Percentiles rank a stretch among this genome's conserved stretches.
phyloP scores from a whole-genome alignment of 2,329 filamentous ascomycete genomes.

The Akanthomyces uredinophilus region DNA sequence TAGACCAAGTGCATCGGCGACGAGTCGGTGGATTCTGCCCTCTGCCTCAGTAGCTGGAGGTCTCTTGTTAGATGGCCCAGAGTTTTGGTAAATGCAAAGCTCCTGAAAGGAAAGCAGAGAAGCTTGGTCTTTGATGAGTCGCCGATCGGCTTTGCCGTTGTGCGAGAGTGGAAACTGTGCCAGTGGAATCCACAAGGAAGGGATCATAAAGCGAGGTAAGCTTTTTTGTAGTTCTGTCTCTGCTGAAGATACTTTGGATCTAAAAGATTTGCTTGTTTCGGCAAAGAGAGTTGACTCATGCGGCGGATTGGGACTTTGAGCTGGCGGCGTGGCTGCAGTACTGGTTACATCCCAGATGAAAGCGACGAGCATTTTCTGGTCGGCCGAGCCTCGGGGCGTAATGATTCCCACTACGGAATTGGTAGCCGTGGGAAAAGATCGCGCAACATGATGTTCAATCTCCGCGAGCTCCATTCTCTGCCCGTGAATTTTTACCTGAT shows the following conservation, averaged over 20 bases:
- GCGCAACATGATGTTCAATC: slow-evolving; percentile 24
- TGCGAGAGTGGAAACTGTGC: background rate
- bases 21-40: background rate
- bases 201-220: slow-evolving; percentile 6
- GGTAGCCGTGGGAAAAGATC: background rate
- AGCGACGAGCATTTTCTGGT: slow-evolving; percentile 32
- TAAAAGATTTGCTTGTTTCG: background rate
- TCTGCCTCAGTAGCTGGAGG: background rate
- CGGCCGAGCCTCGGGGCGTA: background rate
- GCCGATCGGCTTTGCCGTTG: slow-evolving; percentile 1
- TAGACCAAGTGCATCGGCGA: background rate
- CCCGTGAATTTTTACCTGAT: slow-evolving; percentile 18
- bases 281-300: background rate
- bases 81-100: background rate
- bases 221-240: background rate
- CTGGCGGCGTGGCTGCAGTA: background rate
- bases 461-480: slow-evolving; percentile 22
- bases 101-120: background rate
- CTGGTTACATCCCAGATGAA: background rate
- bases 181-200: background rate
- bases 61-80: background rate
- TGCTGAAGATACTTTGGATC: background rate
- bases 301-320: background rate
- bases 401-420: slow-evolving; percentile 36
- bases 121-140: background rate